A percentile compares a stretch with the other conserved stretches of the same genome.
These are phyloP conservation scores for Podospora comata DNA, from an alignment of 495 filamentous ascomycete genomes.

Conservation along the genomic window DNA sequence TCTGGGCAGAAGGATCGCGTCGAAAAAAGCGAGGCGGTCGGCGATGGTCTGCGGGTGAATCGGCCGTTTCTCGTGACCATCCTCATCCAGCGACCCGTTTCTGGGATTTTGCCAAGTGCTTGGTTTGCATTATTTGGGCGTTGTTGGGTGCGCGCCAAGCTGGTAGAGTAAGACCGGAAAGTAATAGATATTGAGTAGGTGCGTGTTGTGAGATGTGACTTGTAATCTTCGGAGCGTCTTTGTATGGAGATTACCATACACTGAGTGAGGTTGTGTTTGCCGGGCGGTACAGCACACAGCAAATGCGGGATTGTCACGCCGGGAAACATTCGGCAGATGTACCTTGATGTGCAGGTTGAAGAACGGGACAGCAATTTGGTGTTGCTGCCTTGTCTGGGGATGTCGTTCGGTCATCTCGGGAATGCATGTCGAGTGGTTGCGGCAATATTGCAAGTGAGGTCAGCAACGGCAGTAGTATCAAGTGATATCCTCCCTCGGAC, in stretches of 20 bases:
- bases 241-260: too few relatives aligned
- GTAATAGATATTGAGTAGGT: not conserved
- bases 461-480: not conserved
- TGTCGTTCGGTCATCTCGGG: not conserved
- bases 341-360: not conserved
- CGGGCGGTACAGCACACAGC: not conserved
- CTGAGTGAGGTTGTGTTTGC: not conserved
- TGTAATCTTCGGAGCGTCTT: not conserved
- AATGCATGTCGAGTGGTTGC: not conserved
- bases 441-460: not conserved
- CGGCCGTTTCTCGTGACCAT: not conserved
- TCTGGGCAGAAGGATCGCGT: not conserved
- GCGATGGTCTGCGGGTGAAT: not conserved
- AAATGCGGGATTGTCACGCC: not conserved
- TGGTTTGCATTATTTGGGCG: not conserved
- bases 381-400: not conserved
- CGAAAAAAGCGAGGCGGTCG: not conserved
- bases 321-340: not conserved
- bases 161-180: not conserved
- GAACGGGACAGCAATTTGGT: not conserved
- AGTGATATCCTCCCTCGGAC: not conserved
- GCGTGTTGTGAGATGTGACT: not conserved
- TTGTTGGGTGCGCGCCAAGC: not conserved
- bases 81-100: not conserved
- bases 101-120: not conserved